A percentile compares a stretch with the other conserved stretches of the same genome.
Conservation (phyloP, 2,329 filamentous ascomycete genomes). For the Remersonia thermophila region DNA sequence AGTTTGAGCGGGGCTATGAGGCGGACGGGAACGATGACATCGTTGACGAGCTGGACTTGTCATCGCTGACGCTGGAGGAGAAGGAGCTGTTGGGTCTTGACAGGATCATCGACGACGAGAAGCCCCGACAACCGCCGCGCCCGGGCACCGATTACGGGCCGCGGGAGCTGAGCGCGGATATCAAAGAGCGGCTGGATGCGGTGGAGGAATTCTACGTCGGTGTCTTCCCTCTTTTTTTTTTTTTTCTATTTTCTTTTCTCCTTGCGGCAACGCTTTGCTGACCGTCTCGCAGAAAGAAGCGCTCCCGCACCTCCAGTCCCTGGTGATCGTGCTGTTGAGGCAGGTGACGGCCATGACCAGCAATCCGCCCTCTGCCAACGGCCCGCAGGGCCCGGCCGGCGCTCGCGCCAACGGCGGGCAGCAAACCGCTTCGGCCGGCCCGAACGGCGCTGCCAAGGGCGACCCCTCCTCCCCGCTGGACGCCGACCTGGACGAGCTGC, state of each 20-base stretch:
- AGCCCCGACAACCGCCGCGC: slow-evolving; percentile 24
- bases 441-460: slow-evolving; percentile 21
- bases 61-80: slow-evolving; percentile 27
- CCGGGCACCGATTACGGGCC: slow-evolving; percentile 39
- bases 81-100: slow-evolving; percentile 36
- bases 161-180: slow-evolving; percentile 37
- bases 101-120: slow-evolving; percentile 29
- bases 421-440: slow-evolving; percentile 21
- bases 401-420: slow-evolving; percentile 28
- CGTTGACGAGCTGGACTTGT: slow-evolving; percentile 28
- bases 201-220: slow-evolving; percentile 80
- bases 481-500: slow-evolving; percentile 71
- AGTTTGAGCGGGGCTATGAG: slow-evolving; percentile 84
- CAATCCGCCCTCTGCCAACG: slow-evolving; percentile 45
- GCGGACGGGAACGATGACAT: slow-evolving; percentile 30
- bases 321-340: slow-evolving; percentile 86
- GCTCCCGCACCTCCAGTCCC: slow-evolving; percentile 76
- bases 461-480: slow-evolving; percentile 39
- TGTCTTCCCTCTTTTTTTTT: slow-evolving; percentile 19
- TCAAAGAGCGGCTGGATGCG: slow-evolving; percentile 53
- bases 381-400: slow-evolving; percentile 27
- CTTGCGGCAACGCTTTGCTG: slow-evolving; percentile 18
- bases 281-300: slow-evolving; percentile 46
- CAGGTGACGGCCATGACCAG: slow-evolving; percentile 80
- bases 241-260: neutral